A percentile compares a stretch with the other conserved stretches of the same genome.
These are phyloP conservation scores for Fusarium nelsonii DNA, from an alignment of 2,329 filamentous ascomycete genomes.

Conservation along the genomic window DNA sequence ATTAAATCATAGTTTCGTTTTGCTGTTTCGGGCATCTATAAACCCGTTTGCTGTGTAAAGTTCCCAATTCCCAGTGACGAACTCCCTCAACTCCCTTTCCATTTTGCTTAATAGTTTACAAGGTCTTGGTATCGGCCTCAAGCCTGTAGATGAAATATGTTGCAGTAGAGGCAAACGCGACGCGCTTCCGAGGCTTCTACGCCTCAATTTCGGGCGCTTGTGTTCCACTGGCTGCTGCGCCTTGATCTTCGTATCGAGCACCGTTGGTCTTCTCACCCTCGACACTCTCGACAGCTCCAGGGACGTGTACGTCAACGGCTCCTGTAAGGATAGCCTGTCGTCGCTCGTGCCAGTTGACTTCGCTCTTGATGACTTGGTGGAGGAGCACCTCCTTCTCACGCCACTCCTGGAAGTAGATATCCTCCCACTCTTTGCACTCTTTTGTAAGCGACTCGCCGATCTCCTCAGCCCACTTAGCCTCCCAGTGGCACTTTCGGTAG, in stretches of 20 bases:
- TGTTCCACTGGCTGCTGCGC: conserved; percentile 19
- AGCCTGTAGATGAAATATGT: background rate
- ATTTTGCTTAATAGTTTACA: conserved; percentile 12
- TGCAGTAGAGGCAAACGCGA: background rate
- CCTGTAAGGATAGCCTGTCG: conserved; percentile 67
- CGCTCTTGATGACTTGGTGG: conserved; percentile 76
- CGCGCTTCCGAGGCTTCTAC: background rate
- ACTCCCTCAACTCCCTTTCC: conserved; percentile 46
- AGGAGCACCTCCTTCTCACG: conserved; percentile 82
- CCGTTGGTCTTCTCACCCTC: conserved; percentile 46
- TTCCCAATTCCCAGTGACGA: conserved; percentile 30
- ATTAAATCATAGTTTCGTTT: conserved; percentile 34
- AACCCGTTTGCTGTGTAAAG: conserved; percentile 15
- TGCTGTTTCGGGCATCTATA: conserved; percentile 8
- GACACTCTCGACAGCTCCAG: conserved; percentile 48
- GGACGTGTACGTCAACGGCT: conserved; percentile 60
- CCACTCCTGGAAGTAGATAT: conserved; percentile 78
- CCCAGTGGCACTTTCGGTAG: conserved; percentile 75
- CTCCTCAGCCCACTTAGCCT: conserved; percentile 78
- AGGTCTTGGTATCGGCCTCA: background rate
- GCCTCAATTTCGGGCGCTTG: conserved; percentile 11
- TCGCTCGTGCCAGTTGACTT: conserved; percentile 74
- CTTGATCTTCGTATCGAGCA: conserved; percentile 31
- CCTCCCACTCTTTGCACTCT: conserved; percentile 76
- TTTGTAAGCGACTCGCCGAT: conserved; percentile 73